Base-by-base conservation (phyloP, 2,329 filamentous ascomycete genomes). In the Fusarium devonianum region DNA sequence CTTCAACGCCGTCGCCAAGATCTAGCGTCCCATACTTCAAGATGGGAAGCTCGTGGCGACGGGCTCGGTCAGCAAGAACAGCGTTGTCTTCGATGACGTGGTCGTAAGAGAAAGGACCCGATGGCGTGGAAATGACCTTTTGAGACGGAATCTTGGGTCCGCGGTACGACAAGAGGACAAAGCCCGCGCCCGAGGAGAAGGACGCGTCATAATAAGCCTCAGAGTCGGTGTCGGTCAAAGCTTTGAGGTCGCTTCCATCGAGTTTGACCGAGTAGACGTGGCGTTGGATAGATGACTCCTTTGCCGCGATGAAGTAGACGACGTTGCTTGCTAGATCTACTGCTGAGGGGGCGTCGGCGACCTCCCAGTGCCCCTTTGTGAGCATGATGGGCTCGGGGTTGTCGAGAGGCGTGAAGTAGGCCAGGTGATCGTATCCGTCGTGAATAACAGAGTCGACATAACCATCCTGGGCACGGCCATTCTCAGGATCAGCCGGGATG, bases 391-490 rank as follows among this genome's bases (percentile, higher is more conserved):
- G 92, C n/a, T 89, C 77, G 0, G 88, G 78, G 62, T 86, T 92
- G 62, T 97, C 89, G 41, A 97, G 73, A 2, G 94, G 93, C 0
- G 88, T 87, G 68, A 97, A 99, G 73, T 97, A 97, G 0, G 89
- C 94, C 39, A 99, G 76, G 64, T 99, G 94, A 62, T 97, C 90
- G 62, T 89, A 90, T 45, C 92, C 87, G 14, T 96, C 83, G 66
- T 95, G 80, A 45, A 97, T 88, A 50, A 97, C 78, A 0, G 89
- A 92, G 71, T 99, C 94, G 54, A 99, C 86, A 66, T 99, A 99
- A 16, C 94, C 94, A 70, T 97, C 92, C 5, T 93, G 73, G 2
- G 83, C 78, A 16, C 92, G 86, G 11, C 89, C 90, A 55, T 89
- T 90, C 9, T 75, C 71, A 16, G 88, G 82, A 68, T 97, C 90